phyloP scores from a whole-genome alignment of 192 early-diverging fungal genomes.

The Gorgonomyces haynaldii region DNA sequence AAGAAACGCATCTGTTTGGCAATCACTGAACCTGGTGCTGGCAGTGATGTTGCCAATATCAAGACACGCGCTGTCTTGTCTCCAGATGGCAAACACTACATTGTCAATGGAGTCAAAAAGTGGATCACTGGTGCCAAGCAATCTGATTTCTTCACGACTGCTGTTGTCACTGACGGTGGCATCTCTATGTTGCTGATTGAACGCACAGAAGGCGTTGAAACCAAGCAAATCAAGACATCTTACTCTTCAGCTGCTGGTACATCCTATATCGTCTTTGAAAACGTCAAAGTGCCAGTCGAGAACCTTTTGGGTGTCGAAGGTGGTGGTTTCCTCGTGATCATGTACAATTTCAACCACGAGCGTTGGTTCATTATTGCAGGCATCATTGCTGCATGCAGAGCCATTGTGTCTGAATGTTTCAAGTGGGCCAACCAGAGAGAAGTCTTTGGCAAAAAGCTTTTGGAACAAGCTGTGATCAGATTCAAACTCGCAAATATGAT shows the following conservation, averaged over 20 bases:
- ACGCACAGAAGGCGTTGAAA: slow-evolving; percentile 42
- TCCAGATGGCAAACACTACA: slow-evolving; percentile 33
- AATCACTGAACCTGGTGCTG: slow-evolving; percentile 32
- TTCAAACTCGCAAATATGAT: slow-evolving; percentile 57
- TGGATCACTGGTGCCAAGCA: slow-evolving; percentile 38
- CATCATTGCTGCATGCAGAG: slow-evolving; percentile 26
- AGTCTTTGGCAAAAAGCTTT: slow-evolving; percentile 57
- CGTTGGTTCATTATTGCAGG: slow-evolving; percentile 45
- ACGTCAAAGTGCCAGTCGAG: slow-evolving; percentile 64
- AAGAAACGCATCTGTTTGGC: slow-evolving; percentile 42
- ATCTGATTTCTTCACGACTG: slow-evolving; percentile 43
- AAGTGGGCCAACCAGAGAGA: slow-evolving; percentile 64
- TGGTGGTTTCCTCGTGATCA: slow-evolving; percentile 55
- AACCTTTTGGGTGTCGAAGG: slow-evolving; percentile 58
- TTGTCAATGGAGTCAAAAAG: slow-evolving; percentile 48
- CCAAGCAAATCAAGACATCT: slow-evolving; percentile 57
- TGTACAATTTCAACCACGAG: slow-evolving; percentile 66
- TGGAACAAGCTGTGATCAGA: slow-evolving; percentile 61
- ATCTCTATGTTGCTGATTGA: slow-evolving; percentile 62
- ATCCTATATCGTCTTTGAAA: slow-evolving; percentile 48
- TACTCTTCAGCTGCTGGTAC: slow-evolving; percentile 56
- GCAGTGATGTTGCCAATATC: slow-evolving; percentile 32
- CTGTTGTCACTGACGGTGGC: slow-evolving; percentile 37
- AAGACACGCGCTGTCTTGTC: slow-evolving; percentile 30
- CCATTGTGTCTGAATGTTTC: slow-evolving; percentile 43